Percentiles rank a stretch among this genome's conserved stretches.
These are phyloP conservation scores for Balakata baccata DNA, from an alignment of 345 rosid species.

Conservation along the genomic window DNA sequence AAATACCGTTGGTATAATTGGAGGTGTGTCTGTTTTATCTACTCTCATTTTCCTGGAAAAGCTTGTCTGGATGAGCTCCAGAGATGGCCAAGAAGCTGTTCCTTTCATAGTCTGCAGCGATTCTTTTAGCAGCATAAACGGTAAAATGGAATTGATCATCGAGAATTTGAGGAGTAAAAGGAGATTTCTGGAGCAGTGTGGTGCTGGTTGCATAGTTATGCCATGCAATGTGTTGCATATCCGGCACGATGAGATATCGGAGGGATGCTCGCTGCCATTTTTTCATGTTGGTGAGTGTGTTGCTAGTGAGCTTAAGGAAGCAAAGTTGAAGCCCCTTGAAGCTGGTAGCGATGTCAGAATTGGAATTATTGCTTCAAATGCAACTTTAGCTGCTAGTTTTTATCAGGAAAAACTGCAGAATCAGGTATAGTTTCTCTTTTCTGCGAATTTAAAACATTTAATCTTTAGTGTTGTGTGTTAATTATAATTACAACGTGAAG, in stretches of 20 bases:
- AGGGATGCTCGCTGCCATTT: constrained; percentile 51
- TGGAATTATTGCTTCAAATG: constrained; percentile 51
- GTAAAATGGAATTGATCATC: constrained; percentile 17
- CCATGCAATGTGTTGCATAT: constrained; percentile 60
- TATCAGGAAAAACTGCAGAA: constrained; percentile 59
- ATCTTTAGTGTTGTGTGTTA: neutral
- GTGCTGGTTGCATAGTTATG: constrained; percentile 58
- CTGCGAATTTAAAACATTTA: neutral
- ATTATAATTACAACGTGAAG: constrained; percentile 22
- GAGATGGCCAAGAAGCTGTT: constrained; percentile 30
- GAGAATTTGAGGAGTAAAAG: constrained; percentile 52
- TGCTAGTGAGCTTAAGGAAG: constrained; percentile 54
- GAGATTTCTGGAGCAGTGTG: constrained; percentile 54
- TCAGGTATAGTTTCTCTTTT: constrained; percentile 34
- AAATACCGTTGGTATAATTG: constrained; percentile 46
- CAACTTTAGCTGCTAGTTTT: constrained; percentile 39
- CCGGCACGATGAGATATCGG: constrained; percentile 53
- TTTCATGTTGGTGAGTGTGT: constrained; percentile 65
- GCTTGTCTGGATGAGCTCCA: constrained; percentile 41
- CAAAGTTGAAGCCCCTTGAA: constrained; percentile 60
- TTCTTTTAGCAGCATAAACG: constrained; percentile 18
- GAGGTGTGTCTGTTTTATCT: constrained; percentile 46
- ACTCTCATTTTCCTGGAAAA: constrained; percentile 52
- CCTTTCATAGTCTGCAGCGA: constrained; percentile 50
- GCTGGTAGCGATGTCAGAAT: constrained; percentile 56